Conservation (phyloP, 2,329 filamentous ascomycete genomes). For the Cladosporium sphaerospermum region DNA sequence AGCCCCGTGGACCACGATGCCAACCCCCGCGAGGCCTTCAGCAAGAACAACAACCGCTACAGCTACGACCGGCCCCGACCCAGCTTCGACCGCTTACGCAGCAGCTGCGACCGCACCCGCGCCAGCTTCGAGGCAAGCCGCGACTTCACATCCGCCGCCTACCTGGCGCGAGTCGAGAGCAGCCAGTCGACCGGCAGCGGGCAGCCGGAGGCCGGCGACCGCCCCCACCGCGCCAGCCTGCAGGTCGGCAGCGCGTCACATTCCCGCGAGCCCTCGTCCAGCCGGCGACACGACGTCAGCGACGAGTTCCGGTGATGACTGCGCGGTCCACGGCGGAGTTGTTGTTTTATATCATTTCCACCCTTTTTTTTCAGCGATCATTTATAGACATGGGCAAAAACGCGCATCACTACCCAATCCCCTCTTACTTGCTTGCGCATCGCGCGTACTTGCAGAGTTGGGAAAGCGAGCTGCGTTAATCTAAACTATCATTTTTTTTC, state of each 20-base stretch:
- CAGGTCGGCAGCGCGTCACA: conserved; percentile 1
- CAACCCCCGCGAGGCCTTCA: conserved; percentile 26
- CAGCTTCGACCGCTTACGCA: conserved; percentile 80
- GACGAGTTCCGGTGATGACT: conserved; percentile 2
- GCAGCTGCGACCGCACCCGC: conserved; percentile 79
- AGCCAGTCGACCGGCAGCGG: conserved; percentile 15
- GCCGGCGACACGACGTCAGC: conserved; percentile 7
- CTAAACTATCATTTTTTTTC: too few relatives aligned
- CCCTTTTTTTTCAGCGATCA: too few relatives aligned
- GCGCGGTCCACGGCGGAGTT: too few relatives aligned
- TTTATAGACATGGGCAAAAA: too few relatives aligned
- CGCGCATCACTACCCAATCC: too few relatives aligned
- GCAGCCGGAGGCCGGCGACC: neutral
- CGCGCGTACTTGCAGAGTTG: too few relatives aligned
- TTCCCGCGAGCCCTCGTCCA: conserved; percentile 8
- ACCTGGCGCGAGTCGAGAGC: conserved; percentile 71
- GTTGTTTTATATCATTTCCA: too few relatives aligned
- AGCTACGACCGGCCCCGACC: conserved; percentile 66
- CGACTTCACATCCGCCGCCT: conserved; percentile 86
- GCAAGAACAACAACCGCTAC: conserved; percentile 38
- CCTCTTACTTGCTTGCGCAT: too few relatives aligned
- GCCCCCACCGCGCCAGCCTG: conserved; percentile 1
- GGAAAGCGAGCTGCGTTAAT: too few relatives aligned
- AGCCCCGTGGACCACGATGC: conserved; percentile 7
- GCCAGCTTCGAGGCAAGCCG: conserved; percentile 80